Percentiles rank a stretch among this genome's conserved stretches.
phyloP scores from a whole-genome alignment of 1,284 basidiomycete genomes.

The Rhodotorula sp. region DNA sequence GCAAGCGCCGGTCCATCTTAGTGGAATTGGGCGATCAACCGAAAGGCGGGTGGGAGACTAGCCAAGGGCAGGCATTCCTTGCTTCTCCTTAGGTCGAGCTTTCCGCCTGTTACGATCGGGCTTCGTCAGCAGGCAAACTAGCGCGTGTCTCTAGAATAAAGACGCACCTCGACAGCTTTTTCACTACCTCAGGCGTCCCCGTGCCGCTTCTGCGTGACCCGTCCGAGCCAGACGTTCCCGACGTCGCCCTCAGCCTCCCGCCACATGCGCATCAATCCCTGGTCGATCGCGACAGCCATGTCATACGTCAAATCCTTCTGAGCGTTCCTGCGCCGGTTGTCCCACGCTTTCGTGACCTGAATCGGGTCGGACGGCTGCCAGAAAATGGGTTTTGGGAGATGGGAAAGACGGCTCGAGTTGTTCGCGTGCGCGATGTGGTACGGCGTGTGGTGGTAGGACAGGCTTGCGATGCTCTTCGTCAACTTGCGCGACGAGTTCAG shows the following conservation, averaged over 20 bases:
- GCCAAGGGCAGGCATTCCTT: no score
- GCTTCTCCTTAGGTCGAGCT: no score
- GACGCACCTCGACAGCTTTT: not conserved
- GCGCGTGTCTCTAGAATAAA: not conserved
- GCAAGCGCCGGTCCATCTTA: no score
- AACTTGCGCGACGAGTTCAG: conserved; percentile 5
- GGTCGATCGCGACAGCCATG: not conserved
- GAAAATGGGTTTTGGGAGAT: conserved; percentile 10
- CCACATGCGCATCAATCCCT: not conserved
- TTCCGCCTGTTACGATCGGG: no score
- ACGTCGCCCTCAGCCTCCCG: not conserved
- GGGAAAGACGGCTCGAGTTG: conserved; percentile 14
- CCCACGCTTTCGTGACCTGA: conserved; percentile 1
- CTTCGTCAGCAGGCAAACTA: no score
- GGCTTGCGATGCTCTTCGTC: conserved; percentile 8
- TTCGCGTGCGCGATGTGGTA: not conserved
- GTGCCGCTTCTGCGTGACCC: not conserved
- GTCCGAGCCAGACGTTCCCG: not conserved
- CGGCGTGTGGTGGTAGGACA: conserved; percentile 28
- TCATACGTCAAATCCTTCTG: not conserved
- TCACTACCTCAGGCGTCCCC: not conserved
- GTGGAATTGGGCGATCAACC: no score
- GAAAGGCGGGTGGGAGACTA: no score
- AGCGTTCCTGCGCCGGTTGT: conserved; percentile 6
- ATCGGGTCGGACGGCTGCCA: conserved; percentile 30